Conservation (phyloP, 305 asterid genomes). For the Fraxinus velutina region DNA sequence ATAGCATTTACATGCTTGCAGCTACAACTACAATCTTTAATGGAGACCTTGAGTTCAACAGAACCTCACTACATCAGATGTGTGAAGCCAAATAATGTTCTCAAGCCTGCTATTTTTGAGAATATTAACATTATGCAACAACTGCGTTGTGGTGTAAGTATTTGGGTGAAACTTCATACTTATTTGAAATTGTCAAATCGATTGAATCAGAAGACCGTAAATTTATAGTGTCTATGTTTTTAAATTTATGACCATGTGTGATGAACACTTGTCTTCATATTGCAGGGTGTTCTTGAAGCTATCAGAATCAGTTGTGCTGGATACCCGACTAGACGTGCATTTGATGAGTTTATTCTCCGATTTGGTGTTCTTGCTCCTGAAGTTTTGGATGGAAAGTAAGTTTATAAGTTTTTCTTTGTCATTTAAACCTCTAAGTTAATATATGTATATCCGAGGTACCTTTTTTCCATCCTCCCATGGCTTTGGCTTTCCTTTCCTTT, state of each 20-base stretch:
- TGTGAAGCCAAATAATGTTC: conserved; percentile 91
- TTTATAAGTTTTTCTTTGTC: conserved; percentile 7
- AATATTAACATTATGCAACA: conserved; percentile 87
- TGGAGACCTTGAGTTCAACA: conserved; percentile 91
- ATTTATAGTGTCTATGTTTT: neutral
- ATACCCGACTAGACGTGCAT: conserved; percentile 95
- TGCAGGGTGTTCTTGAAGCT: conserved; percentile 98
- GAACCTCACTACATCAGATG: conserved; percentile 99
- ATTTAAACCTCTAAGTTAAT: conserved; percentile 20
- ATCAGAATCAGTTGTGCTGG: conserved; percentile 99
- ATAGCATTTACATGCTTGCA: conserved; percentile 43
- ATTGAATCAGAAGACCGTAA: conserved; percentile 2
- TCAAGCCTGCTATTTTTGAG: conserved; percentile 96
- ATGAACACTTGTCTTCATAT: conserved; percentile 4
- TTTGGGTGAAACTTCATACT: conserved; percentile 25
- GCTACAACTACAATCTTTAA: conserved; percentile 95
- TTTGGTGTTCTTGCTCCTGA: conserved; percentile 99
- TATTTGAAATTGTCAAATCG: conserved; percentile 19
- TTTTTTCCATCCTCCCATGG: neutral
- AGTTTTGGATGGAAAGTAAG: conserved; percentile 91
- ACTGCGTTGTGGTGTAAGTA: conserved; percentile 98
- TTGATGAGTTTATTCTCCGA: conserved; percentile 95
- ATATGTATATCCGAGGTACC: conserved; percentile 17
- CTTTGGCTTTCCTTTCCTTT: conserved; percentile 1
- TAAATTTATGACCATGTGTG: conserved; percentile 12